Base-by-base conservation (phyloP, 1,284 basidiomycete species). In the Trichosporon coremiiforme region DNA sequence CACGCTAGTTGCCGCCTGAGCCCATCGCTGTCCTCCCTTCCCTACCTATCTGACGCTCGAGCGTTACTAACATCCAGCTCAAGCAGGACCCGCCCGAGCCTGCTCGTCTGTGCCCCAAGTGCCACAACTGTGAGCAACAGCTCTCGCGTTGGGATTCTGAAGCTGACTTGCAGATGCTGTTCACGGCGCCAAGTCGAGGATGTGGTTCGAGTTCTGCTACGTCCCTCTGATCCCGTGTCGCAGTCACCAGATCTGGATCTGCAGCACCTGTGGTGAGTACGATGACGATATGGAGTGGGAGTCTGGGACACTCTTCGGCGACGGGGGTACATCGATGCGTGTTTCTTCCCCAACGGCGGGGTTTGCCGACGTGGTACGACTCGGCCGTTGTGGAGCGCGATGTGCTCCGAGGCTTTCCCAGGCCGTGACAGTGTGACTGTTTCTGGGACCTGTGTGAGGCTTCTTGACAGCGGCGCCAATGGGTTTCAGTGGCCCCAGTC, bases 151-250 rank as follows among this genome's bases (percentile, higher is more conserved):
- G 25, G 25, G 25, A 25, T 25, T 25, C 3, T 9, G 9, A 9
- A 35, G 57, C 57, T 62, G 17, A 62, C 57, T 0, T 0, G 13
- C 29, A 62, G 57, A 62, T 62, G 29, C 73, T 2, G 74, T 76
- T 63, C 73, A 75, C 29, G 76, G 78, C 7, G 78, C 78, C 22
- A 63, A 62, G n/a, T 70, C 72, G 7, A 71, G 79, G 31, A 74
- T 76, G 38, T 79, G 79, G 79, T 82, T 82, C 63, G 79, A 82
- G 68, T 73, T 82, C 63, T 83, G 80, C 75, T 83, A 76, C 76
- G 75, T 83, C 17, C 80, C 80, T 8, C 70, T 83, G 17, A 78
- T 83, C 31, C 81, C 81, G 9, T 82, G 81, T 72, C 66, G 60
- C 8, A 78, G 78, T 74, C 70, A 74, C 29, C 68, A 73, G 13